Conservation (phyloP, 805 yeast species). For the Tetrapisispora phaffii region DNA sequence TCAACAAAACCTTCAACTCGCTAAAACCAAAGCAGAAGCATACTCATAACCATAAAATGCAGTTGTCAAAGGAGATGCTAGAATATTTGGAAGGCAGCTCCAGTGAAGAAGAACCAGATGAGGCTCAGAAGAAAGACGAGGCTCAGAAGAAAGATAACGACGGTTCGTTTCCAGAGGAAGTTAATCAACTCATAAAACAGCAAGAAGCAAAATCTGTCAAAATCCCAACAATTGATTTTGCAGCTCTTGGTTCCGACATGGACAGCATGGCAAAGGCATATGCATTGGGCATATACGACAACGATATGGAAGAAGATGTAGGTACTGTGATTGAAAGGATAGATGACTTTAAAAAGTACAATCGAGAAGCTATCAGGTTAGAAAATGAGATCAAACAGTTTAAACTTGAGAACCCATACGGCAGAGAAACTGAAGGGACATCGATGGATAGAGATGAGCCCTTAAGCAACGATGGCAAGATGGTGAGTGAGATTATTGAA, state of each 20-base stretch:
- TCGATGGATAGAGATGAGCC: conserved; percentile 3
- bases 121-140: neutral
- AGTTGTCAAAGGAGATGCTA: conserved; percentile 7
- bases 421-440: neutral
- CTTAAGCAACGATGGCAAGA: conserved; percentile 17
- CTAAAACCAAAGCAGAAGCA: conserved; percentile 2
- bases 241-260: conserved; percentile 34
- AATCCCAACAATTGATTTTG: conserved; percentile 33
- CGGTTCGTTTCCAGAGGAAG: conserved; percentile 1
- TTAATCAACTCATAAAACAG: conserved; percentile 6
- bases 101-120: conserved; percentile 1
- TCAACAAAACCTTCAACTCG: conserved; percentile 7
- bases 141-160: neutral
- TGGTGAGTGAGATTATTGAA: conserved; percentile 25
- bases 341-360: conserved; percentile 45
- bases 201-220: conserved; percentile 7
- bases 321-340: conserved; percentile 47
- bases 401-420: conserved; percentile 12
- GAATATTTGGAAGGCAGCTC: conserved; percentile 3
- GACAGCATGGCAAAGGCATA: conserved; percentile 56
- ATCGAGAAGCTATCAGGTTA: conserved; percentile 35
- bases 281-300: conserved; percentile 50
- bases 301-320: conserved; percentile 41
- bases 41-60: neutral
- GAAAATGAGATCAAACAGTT: conserved; percentile 22